Base-by-base conservation (phyloP, 192 early-diverging fungal species). In the Chytriomyces hyalinus region DNA sequence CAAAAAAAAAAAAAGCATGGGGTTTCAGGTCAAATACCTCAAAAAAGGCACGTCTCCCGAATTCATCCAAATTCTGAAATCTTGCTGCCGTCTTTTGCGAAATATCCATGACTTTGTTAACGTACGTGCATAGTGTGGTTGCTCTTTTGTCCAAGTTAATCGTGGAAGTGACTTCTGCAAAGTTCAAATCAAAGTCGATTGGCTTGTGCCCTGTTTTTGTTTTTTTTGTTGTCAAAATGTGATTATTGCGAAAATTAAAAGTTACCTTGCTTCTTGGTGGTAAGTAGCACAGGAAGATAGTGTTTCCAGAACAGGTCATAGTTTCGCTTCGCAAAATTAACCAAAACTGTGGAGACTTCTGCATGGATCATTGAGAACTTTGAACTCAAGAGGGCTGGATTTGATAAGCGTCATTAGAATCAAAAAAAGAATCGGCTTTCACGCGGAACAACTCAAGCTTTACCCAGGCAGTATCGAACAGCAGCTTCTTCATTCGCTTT, bases 341-440 rank as follows among this genome's bases (percentile, higher is more conserved):
- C 36, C 17, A 75, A 49, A 8, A 75, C 49, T n/a, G 62, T 86
- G 17, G 84, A 90, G 13, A 87, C 91, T 72, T 96, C 93, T 8
- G 91, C 78, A 94, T 95, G 97, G 17, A 98, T 75, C 6, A 93
- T 90, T 43, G 89, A 90, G 62, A 98, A 93, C 78, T 95, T 94
- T 49, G 93, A 87, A 11, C 91, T 91, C 47, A 96, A 86, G 49
- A 93, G 82, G 17, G 89, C 89, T 49, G n/a, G 5, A 65, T 67
- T 47, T 62, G 46, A 26, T 70, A 69, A 65, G 53, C 24, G 20
- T 46, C 84, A 77, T 57, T 48, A 5, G 11, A 62, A 17, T 22
- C n/a, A 61, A 45, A 36, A 7, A 6, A 46, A 43, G 15, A 26
- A 36, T 49, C 36, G 6, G 17, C 49, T 57, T 36, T 5, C 59